phyloP scores from a whole-genome alignment of 129 eudicot species.

The Tanacetum coccineum region DNA sequence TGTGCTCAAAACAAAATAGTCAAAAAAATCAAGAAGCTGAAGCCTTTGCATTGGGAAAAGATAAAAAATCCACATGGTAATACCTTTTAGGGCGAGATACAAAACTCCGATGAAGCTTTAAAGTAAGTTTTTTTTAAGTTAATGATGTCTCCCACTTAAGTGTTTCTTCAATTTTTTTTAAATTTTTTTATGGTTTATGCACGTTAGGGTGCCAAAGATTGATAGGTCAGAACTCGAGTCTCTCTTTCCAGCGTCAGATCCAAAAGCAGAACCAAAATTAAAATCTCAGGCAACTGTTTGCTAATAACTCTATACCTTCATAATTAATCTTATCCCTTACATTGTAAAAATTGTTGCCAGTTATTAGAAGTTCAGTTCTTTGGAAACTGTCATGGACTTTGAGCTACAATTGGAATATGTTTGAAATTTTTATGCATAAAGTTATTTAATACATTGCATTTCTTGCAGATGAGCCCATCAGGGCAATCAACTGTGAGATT shows the following conservation, averaged over 20 bases:
- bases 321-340: too few species aligned
- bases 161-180: not conserved
- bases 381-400: not conserved
- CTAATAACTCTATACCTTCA: slow-evolving; percentile 22
- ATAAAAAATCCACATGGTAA: slow-evolving; percentile 57
- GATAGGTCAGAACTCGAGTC: slow-evolving; percentile 75
- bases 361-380: slow-evolving; percentile 16
- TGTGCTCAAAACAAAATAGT: too few species aligned
- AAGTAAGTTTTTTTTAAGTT: too few species aligned
- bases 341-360: slow-evolving; percentile 65
- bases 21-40: slow-evolving; percentile 43
- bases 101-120: slow-evolving; percentile 37
- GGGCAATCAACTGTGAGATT: slow-evolving; percentile 21
- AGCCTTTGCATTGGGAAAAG: slow-evolving; percentile 74
- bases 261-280: slow-evolving; percentile 39
- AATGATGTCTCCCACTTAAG: too few species aligned
- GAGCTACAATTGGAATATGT: not conserved
- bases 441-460: not conserved
- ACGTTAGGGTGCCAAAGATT: slow-evolving; percentile 52
- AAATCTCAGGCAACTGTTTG: slow-evolving; percentile 29
- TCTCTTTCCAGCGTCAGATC: slow-evolving; percentile 54
- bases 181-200: not conserved
- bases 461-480: slow-evolving; percentile 11
- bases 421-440: not conserved
- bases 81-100: slow-evolving; percentile 55